Conservation (phyloP, 1,284 basidiomycete species). For the Rhodotorula sp. region DNA sequence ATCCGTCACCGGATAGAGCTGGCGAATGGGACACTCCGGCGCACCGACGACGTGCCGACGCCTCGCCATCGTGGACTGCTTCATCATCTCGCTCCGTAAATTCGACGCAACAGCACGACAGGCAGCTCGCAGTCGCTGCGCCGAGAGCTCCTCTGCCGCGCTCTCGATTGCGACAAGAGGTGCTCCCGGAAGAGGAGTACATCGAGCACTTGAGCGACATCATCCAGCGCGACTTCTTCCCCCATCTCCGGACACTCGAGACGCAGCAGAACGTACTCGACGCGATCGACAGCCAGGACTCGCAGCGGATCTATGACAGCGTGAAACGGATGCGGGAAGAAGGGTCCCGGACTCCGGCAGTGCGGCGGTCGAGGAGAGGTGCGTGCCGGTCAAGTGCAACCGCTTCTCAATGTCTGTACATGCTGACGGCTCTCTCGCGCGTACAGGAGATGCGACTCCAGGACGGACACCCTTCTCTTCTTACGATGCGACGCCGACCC, state of each 20-base stretch:
- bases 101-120: not conserved
- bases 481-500: conserved; percentile 48
- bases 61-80: not conserved
- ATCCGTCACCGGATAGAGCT: not conserved
- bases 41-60: not conserved
- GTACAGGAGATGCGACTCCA: conserved; percentile 17
- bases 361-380: conserved; percentile 20
- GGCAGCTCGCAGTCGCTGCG: not conserved
- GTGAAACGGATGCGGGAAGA: conserved; percentile 35
- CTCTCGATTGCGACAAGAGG: conserved; percentile 26
- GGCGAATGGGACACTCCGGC: conserved; percentile 28
- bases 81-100: not conserved
- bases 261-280: conserved; percentile 67
- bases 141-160: not conserved
- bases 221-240: conserved; percentile 97
- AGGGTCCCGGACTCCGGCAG: not conserved
- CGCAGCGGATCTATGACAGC: conserved; percentile 23
- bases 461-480: conserved; percentile 26
- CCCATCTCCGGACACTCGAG: conserved; percentile 79
- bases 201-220: conserved; percentile 87
- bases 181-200: conserved; percentile 77
- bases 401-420: too few relatives aligned
- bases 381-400: not conserved
- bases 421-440: not conserved
- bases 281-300: conserved; percentile 32